phyloP scores from a whole-genome alignment of 2,329 filamentous ascomycete genomes.

The Tolypocladium sp. region DNA sequence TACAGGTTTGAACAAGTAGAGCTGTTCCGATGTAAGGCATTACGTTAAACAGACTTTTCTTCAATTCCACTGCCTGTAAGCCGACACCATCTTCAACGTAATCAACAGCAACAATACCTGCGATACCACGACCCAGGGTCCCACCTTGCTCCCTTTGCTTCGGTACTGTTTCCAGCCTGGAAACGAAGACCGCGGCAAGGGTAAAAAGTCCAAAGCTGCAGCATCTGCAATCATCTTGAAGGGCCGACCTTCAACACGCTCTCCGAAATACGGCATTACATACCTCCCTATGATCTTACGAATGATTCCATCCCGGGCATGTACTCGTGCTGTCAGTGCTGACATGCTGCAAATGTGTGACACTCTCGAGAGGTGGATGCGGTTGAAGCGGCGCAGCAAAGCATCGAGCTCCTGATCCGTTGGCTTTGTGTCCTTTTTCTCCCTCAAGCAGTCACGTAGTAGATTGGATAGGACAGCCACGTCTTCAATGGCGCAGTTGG shows the following conservation, averaged over 20 bases:
- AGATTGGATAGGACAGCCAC: background rate
- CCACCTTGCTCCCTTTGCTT: background rate
- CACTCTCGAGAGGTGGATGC: background rate
- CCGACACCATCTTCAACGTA: background rate
- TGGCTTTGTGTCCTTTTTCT: background rate
- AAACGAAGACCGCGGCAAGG: background rate
- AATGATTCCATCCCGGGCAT: background rate
- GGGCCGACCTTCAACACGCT: background rate
- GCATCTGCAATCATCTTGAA: background rate
- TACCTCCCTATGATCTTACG: background rate
- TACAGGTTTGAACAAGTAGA: no score
- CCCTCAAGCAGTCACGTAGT: background rate
- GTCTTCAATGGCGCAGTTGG: slow-evolving; percentile 3
- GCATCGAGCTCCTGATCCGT: background rate
- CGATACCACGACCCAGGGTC: background rate
- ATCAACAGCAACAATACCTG: background rate
- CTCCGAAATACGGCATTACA: background rate
- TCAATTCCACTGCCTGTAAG: background rate
- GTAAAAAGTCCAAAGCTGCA: background rate
- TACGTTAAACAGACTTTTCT: no score
- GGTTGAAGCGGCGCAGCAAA: background rate
- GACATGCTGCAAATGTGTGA: background rate
- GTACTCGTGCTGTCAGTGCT: background rate
- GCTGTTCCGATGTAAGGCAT: no score
- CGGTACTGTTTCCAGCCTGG: background rate